Base-by-base conservation (phyloP, 768 basidiomycete species). In the Psilocybe sp. region DNA sequence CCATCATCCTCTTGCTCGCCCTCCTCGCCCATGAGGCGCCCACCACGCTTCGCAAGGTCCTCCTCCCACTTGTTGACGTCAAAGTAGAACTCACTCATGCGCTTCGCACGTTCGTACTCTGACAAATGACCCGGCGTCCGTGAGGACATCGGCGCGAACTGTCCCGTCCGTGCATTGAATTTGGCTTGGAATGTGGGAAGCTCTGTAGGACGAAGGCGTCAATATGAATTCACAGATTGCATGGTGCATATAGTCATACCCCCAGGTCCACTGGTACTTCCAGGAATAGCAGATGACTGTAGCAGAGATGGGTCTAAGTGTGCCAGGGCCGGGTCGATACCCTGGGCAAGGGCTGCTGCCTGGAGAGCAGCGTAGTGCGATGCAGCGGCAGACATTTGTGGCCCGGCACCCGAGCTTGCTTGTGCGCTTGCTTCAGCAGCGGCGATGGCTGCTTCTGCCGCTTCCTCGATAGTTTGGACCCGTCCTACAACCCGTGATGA, bases 31-130 rank as follows among this genome's bases (percentile, higher is more conserved):
- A 64, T 67, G 20, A 69, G 58, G 28, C 66, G 63, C 12, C 70
- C 71, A 1, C 71, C 70, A 4, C 67, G 67, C 52, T 73, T 64
- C 20, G 80, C 87, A 3, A 89, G 74, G 23, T 91, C 80, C 46
- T 78, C 56, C 66, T 92, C 85, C 90, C 90, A 93, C 41, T 76
- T 77, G n/a, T 74, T 76, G 16, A 90, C 84, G 55, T 93, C 90
- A 54, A 93, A 93, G 67, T 90, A 93, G 59, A 89, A 87, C 61
- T 85, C 79, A 73, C 87, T 90, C 90, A 92, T 92, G 38, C 91
- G 79, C 64, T 84, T 83, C 60, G 83, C 84, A 5, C 90, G 82
- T 56, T 91, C 89, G 56, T 81, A 89, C 62, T 92, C 91, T 14
- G 84, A 86, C 45, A 93, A 64, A 60, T 91, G 89, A 3, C 78